Evolutionary conservation across 1,284 basidiomycete species (phyloP), one percentile per base, ranked within the genome.

Genomic region (Amylostereum areolatum): DNA sequence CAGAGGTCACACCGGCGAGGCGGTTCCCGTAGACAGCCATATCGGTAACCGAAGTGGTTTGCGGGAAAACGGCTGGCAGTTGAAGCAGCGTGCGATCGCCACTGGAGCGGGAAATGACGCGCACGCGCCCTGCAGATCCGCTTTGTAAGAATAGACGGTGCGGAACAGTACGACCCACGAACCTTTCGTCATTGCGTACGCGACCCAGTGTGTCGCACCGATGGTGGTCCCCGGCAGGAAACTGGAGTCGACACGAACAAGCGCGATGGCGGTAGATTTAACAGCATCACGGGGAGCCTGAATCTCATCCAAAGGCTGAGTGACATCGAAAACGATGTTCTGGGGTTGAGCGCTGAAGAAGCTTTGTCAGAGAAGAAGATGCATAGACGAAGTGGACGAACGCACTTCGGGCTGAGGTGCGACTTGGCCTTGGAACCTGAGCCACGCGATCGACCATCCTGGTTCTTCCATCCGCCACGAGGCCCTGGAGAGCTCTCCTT

Each of bases 101-200:
- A 55, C 88, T 90, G 11, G 86, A 85, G 47, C 88, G 77, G 18
- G 88, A 91, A 52, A 92, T 90, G 47, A 92, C 84, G 45, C 89
- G 83, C 47, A 91, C 85, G 54, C 89, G 87, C 54, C 85, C 83
- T 82, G 53, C 5, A 41, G 42, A 29, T 48, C 30, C 10, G 30
- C 28, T n/a, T n/a, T 40, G 33, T 49, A 3, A 54, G 36, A 43
- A 42, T n/a, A 33, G 18, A 32, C 9, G 46, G 28, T 29, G 24
- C 32, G 27, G 43, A 12, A 50, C 32, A 33, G 33, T 30, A 31
- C 49, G 39, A 25, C 43, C 30, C 24, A 57, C 63, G 3, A 50
- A 80, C 85, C 87, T 68, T 84, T 83, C n/a, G 85, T 90, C 89
- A 92, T 91, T 24, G 86, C 88, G 60, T 92, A 92, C 10, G 89